Conservation (phyloP, 345 rosid species). For the Salix brachista region DNA sequence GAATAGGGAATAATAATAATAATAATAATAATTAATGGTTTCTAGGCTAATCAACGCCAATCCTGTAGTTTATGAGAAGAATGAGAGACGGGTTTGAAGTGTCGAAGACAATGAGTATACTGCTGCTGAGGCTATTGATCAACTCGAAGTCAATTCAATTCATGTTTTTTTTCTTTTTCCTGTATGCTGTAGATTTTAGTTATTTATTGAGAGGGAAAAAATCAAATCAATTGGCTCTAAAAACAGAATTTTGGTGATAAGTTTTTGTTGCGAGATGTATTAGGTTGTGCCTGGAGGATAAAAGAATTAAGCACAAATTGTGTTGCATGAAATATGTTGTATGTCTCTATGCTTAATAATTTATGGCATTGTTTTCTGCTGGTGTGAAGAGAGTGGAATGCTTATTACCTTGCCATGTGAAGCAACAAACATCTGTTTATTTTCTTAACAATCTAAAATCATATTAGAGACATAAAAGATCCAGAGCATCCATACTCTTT, state of each 20-base stretch:
- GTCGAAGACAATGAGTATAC: conserved; percentile 59
- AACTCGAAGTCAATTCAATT: conserved; percentile 47
- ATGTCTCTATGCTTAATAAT: background rate
- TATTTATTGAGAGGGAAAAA: no score
- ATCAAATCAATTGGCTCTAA: no score
- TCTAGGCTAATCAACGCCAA: conserved; percentile 75
- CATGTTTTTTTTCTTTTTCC: background rate
- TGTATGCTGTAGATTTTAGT: background rate
- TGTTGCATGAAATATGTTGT: background rate
- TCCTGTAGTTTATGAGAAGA: conserved; percentile 68
- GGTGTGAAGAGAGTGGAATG: background rate
- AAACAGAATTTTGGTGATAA: no score
- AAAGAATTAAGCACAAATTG: background rate
- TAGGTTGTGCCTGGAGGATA: no score
- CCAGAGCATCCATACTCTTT: conserved; percentile 92
- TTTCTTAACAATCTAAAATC: conserved; percentile 55
- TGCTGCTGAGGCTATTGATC: conserved; percentile 68
- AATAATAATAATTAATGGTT: conserved; percentile 35
- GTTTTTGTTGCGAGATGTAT: no score
- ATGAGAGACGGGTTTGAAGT: conserved; percentile 52
- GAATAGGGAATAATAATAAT: background rate
- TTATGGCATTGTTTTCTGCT: background rate
- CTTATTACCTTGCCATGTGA: background rate
- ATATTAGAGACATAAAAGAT: conserved; percentile 90
- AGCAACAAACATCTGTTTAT: background rate